Evolutionary conservation across 1,284 basidiomycete species (phyloP).

Genomic region (Trichosporon sp.): DNA sequence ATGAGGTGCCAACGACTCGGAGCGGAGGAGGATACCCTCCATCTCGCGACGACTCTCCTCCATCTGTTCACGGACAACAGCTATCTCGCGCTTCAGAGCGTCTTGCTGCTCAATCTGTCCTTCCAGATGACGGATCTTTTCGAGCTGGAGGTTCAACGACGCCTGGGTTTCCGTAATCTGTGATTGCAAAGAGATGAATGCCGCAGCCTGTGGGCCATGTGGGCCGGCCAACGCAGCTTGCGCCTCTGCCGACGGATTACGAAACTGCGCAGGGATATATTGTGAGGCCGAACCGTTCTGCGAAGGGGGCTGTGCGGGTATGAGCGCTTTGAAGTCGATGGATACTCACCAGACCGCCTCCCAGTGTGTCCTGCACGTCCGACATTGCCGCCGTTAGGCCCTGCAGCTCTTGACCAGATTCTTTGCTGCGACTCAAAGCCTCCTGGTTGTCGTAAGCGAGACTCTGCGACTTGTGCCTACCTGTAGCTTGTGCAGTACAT

Average conservation of each 20-base stretch:
- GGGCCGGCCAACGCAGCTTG: slow-evolving; percentile 45
- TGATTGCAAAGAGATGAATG: slow-evolving; percentile 63
- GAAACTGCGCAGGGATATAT: slow-evolving; percentile 43
- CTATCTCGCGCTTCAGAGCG: slow-evolving; percentile 72
- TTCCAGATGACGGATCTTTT: slow-evolving; percentile 79
- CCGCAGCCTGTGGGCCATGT: slow-evolving; percentile 42
- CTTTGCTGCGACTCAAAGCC: slow-evolving; percentile 88
- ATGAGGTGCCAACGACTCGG: slow-evolving; percentile 29
- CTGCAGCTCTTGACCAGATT: slow-evolving; percentile 84
- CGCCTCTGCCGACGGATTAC: slow-evolving; percentile 37
- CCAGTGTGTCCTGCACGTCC: slow-evolving; percentile 87
- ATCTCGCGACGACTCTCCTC: slow-evolving; percentile 52
- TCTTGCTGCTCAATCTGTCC: slow-evolving; percentile 76
- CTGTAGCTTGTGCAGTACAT: slow-evolving; percentile 51
- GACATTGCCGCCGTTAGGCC: slow-evolving; percentile 74
- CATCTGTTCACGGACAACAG: slow-evolving; percentile 63
- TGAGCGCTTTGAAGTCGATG: not conserved
- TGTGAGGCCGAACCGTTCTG: slow-evolving; percentile 46
- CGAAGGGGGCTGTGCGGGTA: slow-evolving; percentile 47
- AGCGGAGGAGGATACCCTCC: slow-evolving; percentile 28
- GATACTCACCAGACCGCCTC: slow-evolving; percentile 65
- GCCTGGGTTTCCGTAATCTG: slow-evolving; percentile 82
- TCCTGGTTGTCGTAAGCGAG: slow-evolving; percentile 54
- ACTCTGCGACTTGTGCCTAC: slow-evolving; percentile 23
- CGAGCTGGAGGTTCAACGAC: slow-evolving; percentile 70